Conservation (phyloP, 1,284 basidiomycete genomes). For the Leccinum olivaceoglutinosum region DNA sequence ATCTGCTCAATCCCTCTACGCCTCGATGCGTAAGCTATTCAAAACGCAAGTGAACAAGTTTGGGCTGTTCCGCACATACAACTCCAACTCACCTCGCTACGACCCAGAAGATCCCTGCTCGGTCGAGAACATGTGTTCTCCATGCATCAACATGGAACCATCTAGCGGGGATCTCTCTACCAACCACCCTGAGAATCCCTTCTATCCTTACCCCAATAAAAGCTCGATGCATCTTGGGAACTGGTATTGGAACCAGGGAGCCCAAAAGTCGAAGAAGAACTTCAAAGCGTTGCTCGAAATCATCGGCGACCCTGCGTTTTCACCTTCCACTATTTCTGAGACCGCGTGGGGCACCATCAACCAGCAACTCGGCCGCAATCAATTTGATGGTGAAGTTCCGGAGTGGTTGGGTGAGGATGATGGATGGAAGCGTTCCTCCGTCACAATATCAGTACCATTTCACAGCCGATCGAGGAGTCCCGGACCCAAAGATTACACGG, state of each 20-base stretch:
- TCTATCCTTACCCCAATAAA: background rate
- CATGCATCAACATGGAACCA: background rate
- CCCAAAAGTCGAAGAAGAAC: background rate
- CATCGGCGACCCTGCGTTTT: background rate
- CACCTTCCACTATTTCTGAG: background rate
- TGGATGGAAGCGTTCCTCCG: background rate
- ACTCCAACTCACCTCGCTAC: background rate
- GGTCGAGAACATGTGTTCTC: background rate
- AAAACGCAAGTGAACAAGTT: background rate
- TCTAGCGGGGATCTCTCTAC: background rate
- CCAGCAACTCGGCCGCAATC: background rate
- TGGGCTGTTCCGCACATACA: background rate
- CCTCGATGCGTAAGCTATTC: background rate
- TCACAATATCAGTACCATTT: background rate
- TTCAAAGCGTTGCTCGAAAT: background rate
- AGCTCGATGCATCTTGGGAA: background rate
- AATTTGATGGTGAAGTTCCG: background rate
- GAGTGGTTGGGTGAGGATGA: background rate
- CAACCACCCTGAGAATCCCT: background rate
- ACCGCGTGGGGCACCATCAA: background rate
- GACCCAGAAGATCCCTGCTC: background rate
- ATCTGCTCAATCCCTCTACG: background rate
- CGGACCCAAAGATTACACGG: background rate
- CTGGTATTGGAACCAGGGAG: background rate
- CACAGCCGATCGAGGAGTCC: background rate